A percentile compares a stretch with the other conserved stretches of the same genome.
Evolutionary conservation across 1,139 yeast genomes (phyloP).

Genomic region (Sugiyamaella xylanicola): DNA sequence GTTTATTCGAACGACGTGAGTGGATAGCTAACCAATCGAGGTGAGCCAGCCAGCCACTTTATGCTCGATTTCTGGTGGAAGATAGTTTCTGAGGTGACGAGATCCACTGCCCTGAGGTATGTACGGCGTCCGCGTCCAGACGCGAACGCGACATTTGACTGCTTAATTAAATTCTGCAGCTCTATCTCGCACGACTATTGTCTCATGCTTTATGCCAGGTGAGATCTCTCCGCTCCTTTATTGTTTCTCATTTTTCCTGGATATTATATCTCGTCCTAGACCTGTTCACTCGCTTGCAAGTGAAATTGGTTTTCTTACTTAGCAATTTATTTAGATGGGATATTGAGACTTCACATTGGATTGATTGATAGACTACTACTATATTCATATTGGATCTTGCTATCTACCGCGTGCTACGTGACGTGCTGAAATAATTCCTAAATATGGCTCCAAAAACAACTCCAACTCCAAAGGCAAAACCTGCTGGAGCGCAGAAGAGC

Average conservation of each 20-base stretch:
- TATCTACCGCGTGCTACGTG: too few species aligned
- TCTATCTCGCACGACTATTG: background rate
- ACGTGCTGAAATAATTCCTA: background rate
- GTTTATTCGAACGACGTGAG: too few species aligned
- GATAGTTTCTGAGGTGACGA: background rate
- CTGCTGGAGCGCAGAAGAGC: slow-evolving; percentile 27
- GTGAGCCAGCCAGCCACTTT: background rate
- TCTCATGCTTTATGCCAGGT: background rate
- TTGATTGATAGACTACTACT: too few species aligned
- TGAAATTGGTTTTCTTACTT: background rate
- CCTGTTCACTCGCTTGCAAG: background rate
- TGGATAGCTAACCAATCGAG: background rate
- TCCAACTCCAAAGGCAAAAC: slow-evolving; percentile 12
- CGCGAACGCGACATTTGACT: slow-evolving; percentile 9
- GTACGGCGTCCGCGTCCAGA: slow-evolving; percentile 12
- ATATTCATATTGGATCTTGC: too few species aligned
- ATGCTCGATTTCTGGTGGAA: too few species aligned
- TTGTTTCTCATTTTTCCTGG: background rate
- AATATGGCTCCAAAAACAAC: slow-evolving; percentile 12
- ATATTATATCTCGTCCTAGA: too few species aligned
- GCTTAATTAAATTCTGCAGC: slow-evolving; percentile 7
- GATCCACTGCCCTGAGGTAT: background rate
- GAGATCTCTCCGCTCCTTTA: background rate
- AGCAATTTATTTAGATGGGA: background rate
- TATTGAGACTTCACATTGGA: too few species aligned